Evolutionary conservation across 2,329 filamentous ascomycete genomes (phyloP).

Genomic region (Penicillium sp.): DNA sequence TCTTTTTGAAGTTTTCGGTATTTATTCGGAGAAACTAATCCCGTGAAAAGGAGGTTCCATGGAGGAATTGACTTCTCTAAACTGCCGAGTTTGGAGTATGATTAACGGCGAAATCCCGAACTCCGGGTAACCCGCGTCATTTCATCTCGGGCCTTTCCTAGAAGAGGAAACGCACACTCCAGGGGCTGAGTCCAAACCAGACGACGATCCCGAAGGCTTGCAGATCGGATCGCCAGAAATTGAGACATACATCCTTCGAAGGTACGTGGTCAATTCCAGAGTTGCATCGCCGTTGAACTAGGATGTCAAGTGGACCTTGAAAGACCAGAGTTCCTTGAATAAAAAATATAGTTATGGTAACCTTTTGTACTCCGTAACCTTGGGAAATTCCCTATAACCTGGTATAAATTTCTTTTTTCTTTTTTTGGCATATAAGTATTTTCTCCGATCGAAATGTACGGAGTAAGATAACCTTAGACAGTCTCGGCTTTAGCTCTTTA

Average conservation of each 20-base stretch:
- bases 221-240: conserved; percentile 29
- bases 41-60: conserved; percentile 24
- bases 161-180: conserved; percentile 13
- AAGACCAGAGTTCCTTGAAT: conserved; percentile 11
- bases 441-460: too few species aligned
- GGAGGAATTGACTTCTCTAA: conserved; percentile 16
- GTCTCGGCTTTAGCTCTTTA: conserved; percentile 19
- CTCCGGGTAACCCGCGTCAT: conserved; percentile 4
- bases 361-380: neutral
- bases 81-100: conserved; percentile 20
- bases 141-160: conserved; percentile 10
- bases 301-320: conserved; percentile 6
- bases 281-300: conserved; percentile 20
- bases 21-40: conserved; percentile 23
- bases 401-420: too few species aligned
- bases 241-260: conserved; percentile 15
- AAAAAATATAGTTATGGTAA: neutral
- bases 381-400: neutral
- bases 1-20: conserved; percentile 17
- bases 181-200: conserved; percentile 18
- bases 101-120: conserved; percentile 9
- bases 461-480: conserved; percentile 1
- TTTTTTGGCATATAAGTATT: too few species aligned
- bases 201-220: conserved; percentile 26
- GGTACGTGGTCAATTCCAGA: conserved; percentile 24